phyloP scores from a whole-genome alignment of 2,329 filamentous ascomycete species.

The Apiospora sp. region DNA sequence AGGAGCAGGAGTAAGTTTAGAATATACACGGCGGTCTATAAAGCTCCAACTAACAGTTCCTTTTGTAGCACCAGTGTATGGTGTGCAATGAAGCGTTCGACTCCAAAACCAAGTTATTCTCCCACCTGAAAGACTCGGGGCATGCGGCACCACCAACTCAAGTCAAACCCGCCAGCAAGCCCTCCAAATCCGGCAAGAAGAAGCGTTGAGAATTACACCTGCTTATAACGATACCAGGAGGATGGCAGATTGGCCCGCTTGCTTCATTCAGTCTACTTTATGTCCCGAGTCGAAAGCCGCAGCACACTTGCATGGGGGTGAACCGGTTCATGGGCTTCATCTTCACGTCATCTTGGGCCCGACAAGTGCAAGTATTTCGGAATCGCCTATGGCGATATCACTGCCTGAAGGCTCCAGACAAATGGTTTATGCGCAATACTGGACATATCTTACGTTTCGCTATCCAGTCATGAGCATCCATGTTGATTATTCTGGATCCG shows the following conservation, averaged over 20 bases:
- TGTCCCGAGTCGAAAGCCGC: not conserved
- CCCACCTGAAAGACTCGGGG: conserved; percentile 70
- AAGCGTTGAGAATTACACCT: conserved; percentile 40
- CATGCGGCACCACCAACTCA: conserved; percentile 64
- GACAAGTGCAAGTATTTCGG: not conserved
- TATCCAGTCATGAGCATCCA: conserved; percentile 33
- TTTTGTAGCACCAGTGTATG: conserved; percentile 50
- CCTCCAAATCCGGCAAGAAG: conserved; percentile 45
- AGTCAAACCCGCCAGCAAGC: conserved; percentile 32
- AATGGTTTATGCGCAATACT: not conserved
- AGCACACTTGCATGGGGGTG: not conserved
- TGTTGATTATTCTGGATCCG: conserved; percentile 30
- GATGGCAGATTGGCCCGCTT: not conserved
- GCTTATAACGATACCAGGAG: not conserved
- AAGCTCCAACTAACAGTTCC: not conserved
- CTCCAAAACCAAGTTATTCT: conserved; percentile 76
- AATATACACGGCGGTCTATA: not conserved
- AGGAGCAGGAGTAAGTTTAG: conserved; percentile 45
- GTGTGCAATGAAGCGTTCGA: conserved; percentile 56
- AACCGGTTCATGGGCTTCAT: not conserved
- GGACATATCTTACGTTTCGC: conserved; percentile 25
- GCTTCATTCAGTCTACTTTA: not conserved
- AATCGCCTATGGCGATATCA: not conserved
- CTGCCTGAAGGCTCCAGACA: not conserved
- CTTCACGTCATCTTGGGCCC: not conserved